Evolutionary conservation across 1,139 yeast genomes (phyloP), one percentile per base, ranked within the genome.

Genomic region (Protomyces inouyei): DNA sequence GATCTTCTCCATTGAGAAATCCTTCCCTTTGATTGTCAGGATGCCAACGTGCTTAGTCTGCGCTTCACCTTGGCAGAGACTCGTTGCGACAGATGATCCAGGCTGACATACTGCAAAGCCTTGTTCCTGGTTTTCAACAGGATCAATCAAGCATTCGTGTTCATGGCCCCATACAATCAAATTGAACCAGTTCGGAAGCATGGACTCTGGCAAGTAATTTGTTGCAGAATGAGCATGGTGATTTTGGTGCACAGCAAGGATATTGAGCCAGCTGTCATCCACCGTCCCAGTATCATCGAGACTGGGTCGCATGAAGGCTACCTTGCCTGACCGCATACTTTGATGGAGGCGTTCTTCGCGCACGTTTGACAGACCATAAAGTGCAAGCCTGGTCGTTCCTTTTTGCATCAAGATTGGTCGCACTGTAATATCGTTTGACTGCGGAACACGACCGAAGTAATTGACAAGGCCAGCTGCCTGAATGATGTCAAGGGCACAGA

Each of bases 91-190:
- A 0, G 97, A 88, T 1, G 97, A 89, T 0, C 99, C 99, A 0
- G 97, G 95, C 73, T 92, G 97, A 54, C 95, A 79, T 0, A 92
- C 91, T 67, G 85, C 85, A 72, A 92, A 90, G 0, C 85, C 86
- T 35, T 84, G 85, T 25, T 82, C 82, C 0, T 87, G 82, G 72
- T 90, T 91, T 56, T 78, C 78, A 0, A 78, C 80, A 0, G 96
- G 85, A 68, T 83, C 84, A 0, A 93, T 89, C 6, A 87, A 80
- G 72, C 98, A 91, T 73, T 93, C 98, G 75, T 93, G 99, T 73
- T 93, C 99, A 74, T 93, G 99, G 9, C 98, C 99, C 99, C 99
- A 93, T 1, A 91, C 77, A 0, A 93, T 84, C 66, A 93, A 79
- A 72, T 93, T 89, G 61, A 93, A 72, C 72, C 92, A 92, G 18